These are phyloP conservation scores for Candida yuanshanica DNA, from an alignment of 805 yeast species.

Conservation along the genomic window DNA sequence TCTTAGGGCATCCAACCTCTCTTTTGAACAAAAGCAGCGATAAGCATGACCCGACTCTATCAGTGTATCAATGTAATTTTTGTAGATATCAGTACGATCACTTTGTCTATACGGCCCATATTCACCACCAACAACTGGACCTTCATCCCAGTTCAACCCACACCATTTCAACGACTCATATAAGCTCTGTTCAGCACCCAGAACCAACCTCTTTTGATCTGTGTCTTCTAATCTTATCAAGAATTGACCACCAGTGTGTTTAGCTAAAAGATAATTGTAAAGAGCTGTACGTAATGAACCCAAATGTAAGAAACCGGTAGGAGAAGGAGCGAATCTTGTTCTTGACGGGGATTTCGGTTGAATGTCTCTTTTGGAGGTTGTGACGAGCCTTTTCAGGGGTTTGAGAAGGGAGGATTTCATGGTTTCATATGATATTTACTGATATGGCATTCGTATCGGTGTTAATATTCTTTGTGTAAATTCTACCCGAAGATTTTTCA, in stretches of 20 bases:
- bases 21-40: conserved; percentile 80
- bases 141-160: conserved; percentile 72
- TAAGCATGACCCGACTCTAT: conserved; percentile 71
- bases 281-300: conserved; percentile 93
- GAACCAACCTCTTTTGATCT: conserved; percentile 71
- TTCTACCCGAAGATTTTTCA: not conserved
- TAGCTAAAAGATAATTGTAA: conserved; percentile 81
- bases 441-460: too few relatives aligned
- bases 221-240: conserved; percentile 87
- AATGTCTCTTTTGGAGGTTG: not conserved
- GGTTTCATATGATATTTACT: too few relatives aligned
- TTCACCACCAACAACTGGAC: conserved; percentile 44
- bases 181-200: conserved; percentile 79
- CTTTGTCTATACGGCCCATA: conserved; percentile 83
- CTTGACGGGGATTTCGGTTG: conserved; percentile 48
- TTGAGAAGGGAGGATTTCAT: not conserved
- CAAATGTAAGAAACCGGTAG: conserved; percentile 90
- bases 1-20: conserved; percentile 60
- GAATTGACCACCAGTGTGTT: conserved; percentile 73
- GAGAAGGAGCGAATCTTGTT: conserved; percentile 96
- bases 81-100: conserved; percentile 64
- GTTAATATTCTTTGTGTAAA: not conserved
- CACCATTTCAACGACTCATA: conserved; percentile 77
- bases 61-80: conserved; percentile 49
- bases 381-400: not conserved